Evolutionary conservation across 352 stramenopile species (phyloP).

Genomic region (Pythium coloratum): DNA sequence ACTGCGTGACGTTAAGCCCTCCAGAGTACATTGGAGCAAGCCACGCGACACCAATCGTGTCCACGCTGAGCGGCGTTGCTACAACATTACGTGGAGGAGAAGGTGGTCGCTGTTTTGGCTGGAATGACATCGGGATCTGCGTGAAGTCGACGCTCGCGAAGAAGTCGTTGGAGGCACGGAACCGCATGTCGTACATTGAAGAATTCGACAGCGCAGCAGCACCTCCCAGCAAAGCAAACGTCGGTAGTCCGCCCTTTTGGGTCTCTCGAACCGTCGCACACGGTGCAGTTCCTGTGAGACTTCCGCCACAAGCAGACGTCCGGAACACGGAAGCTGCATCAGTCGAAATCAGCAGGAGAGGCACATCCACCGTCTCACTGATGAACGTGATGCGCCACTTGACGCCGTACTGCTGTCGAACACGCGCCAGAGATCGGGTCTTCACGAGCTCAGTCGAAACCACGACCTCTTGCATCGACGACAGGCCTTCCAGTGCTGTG

Average conservation of each 20-base stretch:
- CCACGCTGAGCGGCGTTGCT: constrained; percentile 38
- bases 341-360: constrained; percentile 49
- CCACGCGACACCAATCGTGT: constrained; percentile 75
- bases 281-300: constrained; percentile 53
- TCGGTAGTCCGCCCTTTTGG: constrained; percentile 37
- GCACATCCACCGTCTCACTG: constrained; percentile 32
- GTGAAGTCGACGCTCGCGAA: constrained; percentile 35
- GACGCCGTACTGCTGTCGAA: constrained; percentile 54
- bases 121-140: constrained; percentile 22
- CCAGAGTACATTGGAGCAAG: constrained; percentile 57
- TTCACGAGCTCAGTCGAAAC: constrained; percentile 40
- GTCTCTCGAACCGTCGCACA: constrained; percentile 45
- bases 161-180: constrained; percentile 36
- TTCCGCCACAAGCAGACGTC: constrained; percentile 51
- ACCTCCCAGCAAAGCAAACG: constrained; percentile 19
- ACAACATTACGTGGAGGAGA: constrained; percentile 31
- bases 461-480: constrained; percentile 48
- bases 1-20: constrained; percentile 83
- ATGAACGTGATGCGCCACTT: constrained; percentile 73
- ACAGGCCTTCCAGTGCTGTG: constrained; percentile 61
- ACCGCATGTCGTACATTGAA: constrained; percentile 46
- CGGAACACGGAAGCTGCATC: constrained; percentile 38
- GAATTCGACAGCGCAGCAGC: constrained; percentile 19
- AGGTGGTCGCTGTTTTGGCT: constrained; percentile 33
- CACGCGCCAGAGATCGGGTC: constrained; percentile 24